Base-by-base conservation (phyloP, 441 rosid genomes). In the Populus hybrid region DNA sequence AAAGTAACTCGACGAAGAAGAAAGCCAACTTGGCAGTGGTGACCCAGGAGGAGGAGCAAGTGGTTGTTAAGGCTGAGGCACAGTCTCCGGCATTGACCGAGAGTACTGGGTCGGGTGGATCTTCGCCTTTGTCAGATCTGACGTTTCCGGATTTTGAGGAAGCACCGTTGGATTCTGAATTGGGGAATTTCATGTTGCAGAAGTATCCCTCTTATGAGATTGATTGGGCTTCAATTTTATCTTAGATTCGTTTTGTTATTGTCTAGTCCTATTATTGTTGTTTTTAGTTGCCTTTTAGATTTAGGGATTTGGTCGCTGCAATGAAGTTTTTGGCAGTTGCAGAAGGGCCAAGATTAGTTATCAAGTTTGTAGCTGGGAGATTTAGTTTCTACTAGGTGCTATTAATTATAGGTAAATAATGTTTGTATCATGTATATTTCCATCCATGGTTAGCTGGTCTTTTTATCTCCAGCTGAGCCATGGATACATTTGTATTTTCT, bases 201-300 rank as follows among this genome's bases (percentile, higher is more conserved):
- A 94, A 91, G 81, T 88, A 20, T 54, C 98, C 96, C 8, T 94
- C 98, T 2, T 84, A 87, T 82, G 97, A 94, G 87, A 94, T 92
- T 23, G 98, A 94, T 78, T 92, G 98, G 98, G 96, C 87, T 73
- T 84, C 85, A 76, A 78, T 90, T 82, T 20, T 69, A 46, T 68
- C 69, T 34, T 66, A 73, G 69, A 9, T 21, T 73, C 10, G n/a
- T 18, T 1, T 30, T 72, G 34, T 32, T 73, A 2, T 10, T 18
- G 6, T 9, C 9, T 61, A 2, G 28, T 18, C 32, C 32, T 30
- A 3, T 30, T 30, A 30, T 30, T 30, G 18, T 57, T 61, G 42
- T 12, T 38, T 68, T 23, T 77, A 5, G 0, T 28, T 46, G 23
- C 0, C 38, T 35, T 36, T 10, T 26, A 26, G 40, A 69, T 54